Conservation (phyloP, 768 basidiomycete genomes). For the Strobilomyces confusus region DNA sequence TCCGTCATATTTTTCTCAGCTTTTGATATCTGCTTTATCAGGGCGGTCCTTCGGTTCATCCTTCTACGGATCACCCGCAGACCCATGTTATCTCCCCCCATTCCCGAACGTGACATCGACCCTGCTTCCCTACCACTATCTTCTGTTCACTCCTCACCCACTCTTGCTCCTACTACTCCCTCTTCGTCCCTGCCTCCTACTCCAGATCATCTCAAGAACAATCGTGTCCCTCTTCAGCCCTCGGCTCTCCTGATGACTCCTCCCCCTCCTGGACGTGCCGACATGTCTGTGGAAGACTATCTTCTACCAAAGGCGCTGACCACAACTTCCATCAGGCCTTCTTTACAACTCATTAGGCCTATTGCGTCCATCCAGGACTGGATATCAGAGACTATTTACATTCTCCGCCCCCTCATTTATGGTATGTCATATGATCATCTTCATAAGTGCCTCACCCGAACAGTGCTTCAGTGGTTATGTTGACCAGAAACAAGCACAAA, state of each 20-base stretch:
- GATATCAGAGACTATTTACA: slow-evolving; percentile 68
- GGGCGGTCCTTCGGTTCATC: slow-evolving; percentile 69
- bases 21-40: slow-evolving; percentile 31
- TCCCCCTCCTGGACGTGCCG: slow-evolving; percentile 48
- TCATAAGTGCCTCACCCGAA: slow-evolving; percentile 4
- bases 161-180: slow-evolving; percentile 55
- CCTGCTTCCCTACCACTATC: slow-evolving; percentile 58
- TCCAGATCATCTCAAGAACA: slow-evolving; percentile 80
- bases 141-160: slow-evolving; percentile 54
- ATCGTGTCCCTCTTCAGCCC: slow-evolving; percentile 60
- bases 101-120: slow-evolving; percentile 88
- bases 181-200: slow-evolving; percentile 54
- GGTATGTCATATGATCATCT: slow-evolving; percentile 41
- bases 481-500: slow-evolving; percentile 22
- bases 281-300: slow-evolving; percentile 69
- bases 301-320: slow-evolving; percentile 79
- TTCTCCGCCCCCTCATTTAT: slow-evolving; percentile 71
- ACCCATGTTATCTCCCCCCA: slow-evolving; percentile 71
- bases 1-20: not conserved
- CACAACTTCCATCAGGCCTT: slow-evolving; percentile 66
- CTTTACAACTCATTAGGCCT: slow-evolving; percentile 59
- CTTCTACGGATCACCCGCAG: slow-evolving; percentile 72
- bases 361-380: slow-evolving; percentile 67
- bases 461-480: slow-evolving; percentile 18
- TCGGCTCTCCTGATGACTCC: slow-evolving; percentile 55